Evolutionary conservation across 352 stramenopile species (phyloP), one percentile per base, ranked within the genome.

Genomic region (Elongisporangium prolatum): DNA sequence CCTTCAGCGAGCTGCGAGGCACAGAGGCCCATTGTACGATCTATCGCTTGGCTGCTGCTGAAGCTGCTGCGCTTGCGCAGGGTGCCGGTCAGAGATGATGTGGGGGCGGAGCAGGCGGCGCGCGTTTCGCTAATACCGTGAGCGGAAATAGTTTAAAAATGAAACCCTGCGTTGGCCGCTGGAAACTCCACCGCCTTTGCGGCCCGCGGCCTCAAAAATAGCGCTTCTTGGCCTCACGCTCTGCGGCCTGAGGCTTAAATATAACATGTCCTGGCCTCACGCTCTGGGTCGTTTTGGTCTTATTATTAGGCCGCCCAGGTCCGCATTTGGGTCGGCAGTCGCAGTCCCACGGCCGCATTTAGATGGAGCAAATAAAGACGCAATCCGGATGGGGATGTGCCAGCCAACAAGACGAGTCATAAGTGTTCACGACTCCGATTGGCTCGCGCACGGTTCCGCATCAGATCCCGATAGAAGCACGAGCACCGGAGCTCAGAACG

Each of bases 21-120:
- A 68, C 77, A 88, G 64, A 88, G 75, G 56, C 80, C 80, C 80
- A 89, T 89, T 57, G 14, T 78, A 65, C 55, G 65, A 52, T 71
- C 34, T 51, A 28, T 24, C 57, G 65, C 50, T 60, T 54, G 54
- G 67, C 50, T 44, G 51, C 61, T 59, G 48, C 56, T 44, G 48
- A 65, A 65, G 60, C 34, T 22, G 47, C 47, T 50, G 56, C 60
- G 62, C 69, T 73, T 70, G 62, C 69, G 66, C 59, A 69, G 47
- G 17, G 47, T 50, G 66, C 62, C 62, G 58, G 16, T 4, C 54
- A 66, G 38, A 49, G 61, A 59, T 73, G 62, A 69, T 67, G 54
- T 73, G 62, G 57, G 49, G 64, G 64, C 69, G 56, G 67, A 64
- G 56, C 52, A 66, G 60, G 60, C 57, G 69, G 59, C 59, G 67